Evolutionary conservation across 2,329 filamentous ascomycete species (phyloP), one percentile per base, ranked within the genome.

Genomic region (Colletotrichum limetticola): DNA sequence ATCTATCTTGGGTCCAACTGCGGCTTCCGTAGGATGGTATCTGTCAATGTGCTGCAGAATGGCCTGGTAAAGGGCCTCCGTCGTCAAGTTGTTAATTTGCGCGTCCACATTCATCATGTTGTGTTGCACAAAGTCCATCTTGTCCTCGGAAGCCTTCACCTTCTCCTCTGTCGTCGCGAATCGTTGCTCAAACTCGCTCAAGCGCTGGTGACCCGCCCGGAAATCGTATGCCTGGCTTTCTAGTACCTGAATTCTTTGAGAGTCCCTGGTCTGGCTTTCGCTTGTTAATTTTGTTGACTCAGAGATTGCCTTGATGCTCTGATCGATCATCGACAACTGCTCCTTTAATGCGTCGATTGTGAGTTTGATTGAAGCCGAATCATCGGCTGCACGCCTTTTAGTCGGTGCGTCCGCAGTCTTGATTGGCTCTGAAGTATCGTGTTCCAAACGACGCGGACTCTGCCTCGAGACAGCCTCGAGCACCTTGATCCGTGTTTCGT

Each of bases 71-170:
- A 88, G 78, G 2, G 79, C 76, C 58, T 81, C 84, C 1, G 86
- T 86, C 24, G 78, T 82, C 8, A 91, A 78, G 74, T 87, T 89
- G 68, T 85, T 85, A 72, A 85, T 89, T 72, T 87, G 88, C 0
- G 72, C 68, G 76, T 88, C 84, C 8, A 91, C 75, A 1, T 82
- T 77, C 24, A 76, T 76, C 5, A 87, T 37, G 58, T 65, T 65
- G 32, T 82, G 76, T 19, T 82, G 79, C 6, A 87, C 74, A 5
- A 78, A 77, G 0, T 81, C 78, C 22, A 80, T 76, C 46, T 77
- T 79, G 28, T 76, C 78, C 24, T 80, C 74, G 19, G 42, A n/a
- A 8, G 42, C 19, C 42, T 49, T 19, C 42, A 49, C 42, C 42
- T 49, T 49, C n/a, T 49, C 42, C 19, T 49, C 42, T n/a, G 42